Conservation (phyloP, 108 stramenopile genomes). For the Skeletonema menzelii region DNA sequence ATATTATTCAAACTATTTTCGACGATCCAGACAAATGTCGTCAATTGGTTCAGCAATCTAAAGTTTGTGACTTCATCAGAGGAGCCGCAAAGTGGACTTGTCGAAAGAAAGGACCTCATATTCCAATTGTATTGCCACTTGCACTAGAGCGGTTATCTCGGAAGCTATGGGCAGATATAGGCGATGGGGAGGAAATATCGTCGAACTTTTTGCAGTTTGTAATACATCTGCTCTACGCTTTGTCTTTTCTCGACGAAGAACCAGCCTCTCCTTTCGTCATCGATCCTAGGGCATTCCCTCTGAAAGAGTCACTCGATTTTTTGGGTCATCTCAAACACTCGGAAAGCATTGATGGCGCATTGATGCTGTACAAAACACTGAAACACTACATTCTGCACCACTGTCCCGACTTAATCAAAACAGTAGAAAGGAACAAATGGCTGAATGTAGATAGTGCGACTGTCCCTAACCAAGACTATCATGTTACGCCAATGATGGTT, state of each 20-base stretch:
- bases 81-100: slow-evolving; percentile 20
- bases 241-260: slow-evolving; percentile 42
- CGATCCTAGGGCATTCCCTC: slow-evolving; percentile 50
- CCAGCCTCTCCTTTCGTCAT: slow-evolving; percentile 55
- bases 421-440: slow-evolving; percentile 1
- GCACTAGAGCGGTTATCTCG: slow-evolving; percentile 19
- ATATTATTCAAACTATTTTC: background rate
- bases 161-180: slow-evolving; percentile 18
- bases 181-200: background rate
- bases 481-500: slow-evolving; percentile 18
- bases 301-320: slow-evolving; percentile 32
- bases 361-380: slow-evolving; percentile 5
- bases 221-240: slow-evolving; percentile 60
- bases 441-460: background rate
- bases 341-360: background rate
- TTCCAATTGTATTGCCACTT: slow-evolving; percentile 48
- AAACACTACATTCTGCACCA: slow-evolving; percentile 16
- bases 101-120: slow-evolving; percentile 12
- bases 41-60: background rate
- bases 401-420: slow-evolving; percentile 22
- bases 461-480: background rate
- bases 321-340: background rate
- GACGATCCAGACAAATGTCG: background rate
- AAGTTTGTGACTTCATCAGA: slow-evolving; percentile 9
- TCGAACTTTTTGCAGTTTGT: slow-evolving; percentile 33